phyloP scores from a whole-genome alignment of 2,329 filamentous ascomycete genomes.

The Fusarium lyarnte region DNA sequence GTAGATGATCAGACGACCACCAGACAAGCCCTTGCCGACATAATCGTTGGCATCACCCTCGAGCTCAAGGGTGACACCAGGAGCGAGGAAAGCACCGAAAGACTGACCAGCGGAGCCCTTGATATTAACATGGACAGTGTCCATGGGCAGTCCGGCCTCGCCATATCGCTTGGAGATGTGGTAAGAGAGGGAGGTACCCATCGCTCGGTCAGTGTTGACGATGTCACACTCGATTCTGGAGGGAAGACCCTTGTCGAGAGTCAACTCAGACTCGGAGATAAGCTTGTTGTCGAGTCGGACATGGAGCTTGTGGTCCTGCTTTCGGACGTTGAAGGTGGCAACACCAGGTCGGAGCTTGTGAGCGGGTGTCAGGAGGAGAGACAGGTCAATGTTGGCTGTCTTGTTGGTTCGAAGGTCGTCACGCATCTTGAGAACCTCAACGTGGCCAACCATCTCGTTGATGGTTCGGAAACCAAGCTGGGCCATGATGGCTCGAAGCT shows the following conservation, averaged over 20 bases:
- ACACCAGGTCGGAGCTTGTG: conserved; percentile 94
- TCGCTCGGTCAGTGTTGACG: conserved; percentile 93
- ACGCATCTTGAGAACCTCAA: conserved; percentile 84
- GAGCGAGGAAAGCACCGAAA: conserved; percentile 92
- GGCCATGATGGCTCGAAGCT: conserved; percentile 96
- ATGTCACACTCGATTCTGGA: conserved; percentile 95
- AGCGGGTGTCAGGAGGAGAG: conserved; percentile 92
- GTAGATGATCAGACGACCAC: conserved; percentile 92
- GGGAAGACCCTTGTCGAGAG: conserved; percentile 91
- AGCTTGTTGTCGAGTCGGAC: conserved; percentile 96
- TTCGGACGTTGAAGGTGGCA: conserved; percentile 96
- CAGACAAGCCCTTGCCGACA: conserved; percentile 94
- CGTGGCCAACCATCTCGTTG: conserved; percentile 97
- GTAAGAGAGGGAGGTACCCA: conserved; percentile 94
- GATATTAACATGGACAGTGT: conserved; percentile 96
- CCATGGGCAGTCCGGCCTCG: conserved; percentile 86
- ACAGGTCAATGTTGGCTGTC: conserved; percentile 92
- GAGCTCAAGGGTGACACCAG: conserved; percentile 92
- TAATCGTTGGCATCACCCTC: conserved; percentile 98
- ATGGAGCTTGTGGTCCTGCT: conserved; percentile 95
- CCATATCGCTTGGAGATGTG: conserved; percentile 94
- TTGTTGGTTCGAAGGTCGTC: conserved; percentile 90
- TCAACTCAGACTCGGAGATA: conserved; percentile 93
- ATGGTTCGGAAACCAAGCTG: conserved; percentile 93
- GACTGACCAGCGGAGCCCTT: conserved; percentile 97